Percentiles rank a stretch among this genome's conserved stretches.
Conservation (phyloP, 1,284 basidiomycete species). For the Cystobasidium slooffiae region DNA sequence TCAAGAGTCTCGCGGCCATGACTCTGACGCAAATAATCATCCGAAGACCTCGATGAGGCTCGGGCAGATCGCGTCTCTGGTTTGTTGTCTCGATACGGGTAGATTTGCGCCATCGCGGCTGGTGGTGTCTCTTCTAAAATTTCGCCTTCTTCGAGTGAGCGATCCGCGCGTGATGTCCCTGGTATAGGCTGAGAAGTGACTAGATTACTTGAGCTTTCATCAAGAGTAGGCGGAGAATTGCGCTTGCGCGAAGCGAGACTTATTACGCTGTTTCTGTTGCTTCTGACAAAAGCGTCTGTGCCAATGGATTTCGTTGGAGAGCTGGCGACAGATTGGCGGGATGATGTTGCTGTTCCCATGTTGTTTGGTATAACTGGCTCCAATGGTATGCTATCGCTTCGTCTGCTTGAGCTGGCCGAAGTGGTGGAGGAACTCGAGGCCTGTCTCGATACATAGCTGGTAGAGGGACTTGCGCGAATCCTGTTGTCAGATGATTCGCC, state of each 20-base stretch:
- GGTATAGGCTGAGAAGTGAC: not conserved
- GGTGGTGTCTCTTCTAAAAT: slow-evolving; percentile 25
- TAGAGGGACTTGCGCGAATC: too few relatives aligned
- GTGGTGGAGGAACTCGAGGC: too few relatives aligned
- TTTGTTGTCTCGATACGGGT: too few relatives aligned
- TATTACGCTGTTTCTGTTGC: slow-evolving; percentile 42
- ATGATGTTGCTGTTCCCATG: not conserved
- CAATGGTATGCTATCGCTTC: too few relatives aligned
- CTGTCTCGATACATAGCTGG: too few relatives aligned
- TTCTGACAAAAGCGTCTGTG: slow-evolving; percentile 25
- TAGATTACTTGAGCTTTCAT: not conserved
- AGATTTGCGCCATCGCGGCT: not conserved
- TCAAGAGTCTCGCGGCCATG: too few relatives aligned
- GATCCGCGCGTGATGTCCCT: not conserved
- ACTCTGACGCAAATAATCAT: too few relatives aligned
- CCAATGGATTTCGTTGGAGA: not conserved
- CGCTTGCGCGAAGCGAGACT: not conserved
- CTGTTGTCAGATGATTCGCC: too few relatives aligned
- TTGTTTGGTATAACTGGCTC: not conserved
- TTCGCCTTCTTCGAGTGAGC: slow-evolving; percentile 38
- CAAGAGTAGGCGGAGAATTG: not conserved
- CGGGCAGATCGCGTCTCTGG: too few relatives aligned
- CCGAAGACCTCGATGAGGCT: too few relatives aligned
- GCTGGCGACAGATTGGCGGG: not conserved
- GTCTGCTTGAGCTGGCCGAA: too few relatives aligned